These are phyloP conservation scores for Backusella tarrabulga DNA, from an alignment of 192 early-diverging fungal species.

Conservation along the genomic window DNA sequence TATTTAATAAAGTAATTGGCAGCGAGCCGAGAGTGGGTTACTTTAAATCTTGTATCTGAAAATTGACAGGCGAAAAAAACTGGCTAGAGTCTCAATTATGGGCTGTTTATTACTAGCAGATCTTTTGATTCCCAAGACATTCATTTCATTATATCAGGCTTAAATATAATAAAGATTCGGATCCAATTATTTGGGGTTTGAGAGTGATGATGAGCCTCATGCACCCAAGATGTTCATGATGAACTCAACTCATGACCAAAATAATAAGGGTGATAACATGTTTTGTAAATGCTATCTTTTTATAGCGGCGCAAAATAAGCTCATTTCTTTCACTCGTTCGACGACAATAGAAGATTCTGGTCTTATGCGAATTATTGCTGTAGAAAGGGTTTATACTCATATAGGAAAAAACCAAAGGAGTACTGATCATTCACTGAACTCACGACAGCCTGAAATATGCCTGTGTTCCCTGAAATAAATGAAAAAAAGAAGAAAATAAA, in stretches of 20 bases:
- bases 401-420: slow-evolving; percentile 1
- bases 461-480: slow-evolving; percentile 3
- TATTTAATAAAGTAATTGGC: not conserved
- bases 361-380: not conserved
- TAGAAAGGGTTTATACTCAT: not conserved
- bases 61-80: not conserved
- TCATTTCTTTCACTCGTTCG: not conserved
- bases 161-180: not conserved
- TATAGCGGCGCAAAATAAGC: not conserved
- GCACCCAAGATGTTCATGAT: not conserved
- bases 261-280: not conserved
- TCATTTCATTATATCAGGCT: not conserved
- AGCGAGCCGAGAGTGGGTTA: not conserved
- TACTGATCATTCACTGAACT: slow-evolving; percentile 2
- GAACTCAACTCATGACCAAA: not conserved
- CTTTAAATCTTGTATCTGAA: not conserved
- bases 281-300: not conserved
- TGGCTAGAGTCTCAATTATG: not conserved
- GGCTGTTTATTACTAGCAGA: not conserved
- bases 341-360: not conserved
- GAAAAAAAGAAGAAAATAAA: not conserved
- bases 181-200: not conserved
- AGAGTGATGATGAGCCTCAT: not conserved
- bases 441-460: not conserved
- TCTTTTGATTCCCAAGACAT: not conserved